phyloP scores from a whole-genome alignment of 139 green algal genomes.

The Tetraselmis striata region DNA sequence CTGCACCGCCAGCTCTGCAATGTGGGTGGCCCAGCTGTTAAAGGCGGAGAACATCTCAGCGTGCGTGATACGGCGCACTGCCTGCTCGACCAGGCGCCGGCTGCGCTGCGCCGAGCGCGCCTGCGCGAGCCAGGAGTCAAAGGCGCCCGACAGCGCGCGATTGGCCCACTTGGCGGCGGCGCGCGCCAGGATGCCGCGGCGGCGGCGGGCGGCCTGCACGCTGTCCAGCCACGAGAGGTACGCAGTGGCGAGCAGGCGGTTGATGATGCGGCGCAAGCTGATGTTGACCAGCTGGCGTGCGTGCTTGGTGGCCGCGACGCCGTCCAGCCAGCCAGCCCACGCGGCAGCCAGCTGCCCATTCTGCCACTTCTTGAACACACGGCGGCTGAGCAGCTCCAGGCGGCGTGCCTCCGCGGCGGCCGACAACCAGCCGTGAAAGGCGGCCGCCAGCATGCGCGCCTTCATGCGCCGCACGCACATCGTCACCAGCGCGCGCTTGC shows the following conservation, averaged over 20 bases:
- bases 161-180: background rate
- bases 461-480: background rate
- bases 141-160: background rate
- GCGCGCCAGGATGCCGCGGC: background rate
- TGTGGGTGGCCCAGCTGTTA: background rate
- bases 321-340: background rate
- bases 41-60: background rate
- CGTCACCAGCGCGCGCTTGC: background rate
- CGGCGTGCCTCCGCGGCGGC: background rate
- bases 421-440: background rate
- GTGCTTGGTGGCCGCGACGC: background rate
- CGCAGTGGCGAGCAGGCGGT: background rate
- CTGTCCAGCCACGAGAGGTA: background rate
- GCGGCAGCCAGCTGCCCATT: background rate
- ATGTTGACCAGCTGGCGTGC: background rate
- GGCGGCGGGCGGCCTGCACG: background rate
- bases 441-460: background rate
- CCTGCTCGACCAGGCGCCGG: background rate
- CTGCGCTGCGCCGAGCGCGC: background rate
- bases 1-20: background rate
- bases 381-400: background rate
- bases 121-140: background rate
- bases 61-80: background rate
- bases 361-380: background rate
- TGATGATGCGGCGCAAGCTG: background rate